Evolutionary conservation across 345 rosid genomes (phyloP), one percentile per base, ranked within the genome.

Genomic region (Punica granatum): DNA sequence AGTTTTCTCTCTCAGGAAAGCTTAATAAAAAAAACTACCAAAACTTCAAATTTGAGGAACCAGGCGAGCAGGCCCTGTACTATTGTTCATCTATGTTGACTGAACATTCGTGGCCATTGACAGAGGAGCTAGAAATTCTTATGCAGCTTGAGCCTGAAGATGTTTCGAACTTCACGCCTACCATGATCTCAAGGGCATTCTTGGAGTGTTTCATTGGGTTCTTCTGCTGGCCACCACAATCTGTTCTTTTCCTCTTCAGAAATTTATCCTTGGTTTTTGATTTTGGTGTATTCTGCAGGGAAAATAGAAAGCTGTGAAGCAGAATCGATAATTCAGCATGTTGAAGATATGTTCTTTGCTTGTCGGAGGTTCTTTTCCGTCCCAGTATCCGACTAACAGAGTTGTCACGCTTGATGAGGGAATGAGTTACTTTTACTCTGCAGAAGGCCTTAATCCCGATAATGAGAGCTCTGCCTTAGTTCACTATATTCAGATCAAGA

Each of bases 151-250:
- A 78, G 65, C 82, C 81, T 28, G 84, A 82, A 67, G 87, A 92
- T 73, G 84, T 89, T 66, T 78, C 85, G n/a, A 85, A 76, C 60
- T 88, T 89, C 81, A 75, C 71, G 60, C 89, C 90, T 61, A 64
- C 80, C 71, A 68, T 89, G 90, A 84, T 92, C 44, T 92, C 95
- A 28, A 83, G 89, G 78, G 80, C 85, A 48, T 88, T 81, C 71
- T 72, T 89, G 44, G 95, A 92, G 74, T 89, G 98, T 78, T 89
- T 80, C 58, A 44, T 92, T 66, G 79, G 94, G 98, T 88, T 64
- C 56, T 89, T 61, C 60, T 70, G 42, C 15, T 51, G 36, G 62
- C 66, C 46, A 11, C 19, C 19, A 32, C n/a, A 60, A 32, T 34
- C 11, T 53, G 61, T 12, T n/a, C 31, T 19, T 19, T 61, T 21